Percentiles rank a stretch among this genome's conserved stretches.
Conservation (phyloP, 179 eudicot species). For the Drosera spatulata region DNA sequence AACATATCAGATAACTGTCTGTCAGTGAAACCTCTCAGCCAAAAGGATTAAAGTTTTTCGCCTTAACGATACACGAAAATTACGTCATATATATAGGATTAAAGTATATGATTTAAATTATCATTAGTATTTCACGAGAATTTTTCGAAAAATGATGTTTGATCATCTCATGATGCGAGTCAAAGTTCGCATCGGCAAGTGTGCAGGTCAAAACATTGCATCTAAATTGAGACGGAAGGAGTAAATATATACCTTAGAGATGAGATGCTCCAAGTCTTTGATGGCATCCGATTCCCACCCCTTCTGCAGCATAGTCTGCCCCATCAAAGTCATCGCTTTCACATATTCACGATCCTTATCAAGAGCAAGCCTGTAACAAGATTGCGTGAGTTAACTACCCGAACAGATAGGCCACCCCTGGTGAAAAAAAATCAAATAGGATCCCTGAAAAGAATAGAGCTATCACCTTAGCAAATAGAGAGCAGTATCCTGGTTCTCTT, state of each 20-base stretch:
- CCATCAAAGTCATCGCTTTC: constrained; percentile 59
- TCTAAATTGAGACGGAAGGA: too few relatives aligned
- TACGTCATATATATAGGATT: too few relatives aligned
- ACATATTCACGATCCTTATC: constrained; percentile 76
- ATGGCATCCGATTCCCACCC: constrained; percentile 40
- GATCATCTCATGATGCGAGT: too few relatives aligned
- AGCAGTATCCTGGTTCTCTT: constrained; percentile 47
- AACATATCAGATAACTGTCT: not conserved
- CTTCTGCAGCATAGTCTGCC: constrained; percentile 40
- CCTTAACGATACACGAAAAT: too few relatives aligned
- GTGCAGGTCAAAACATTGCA: too few relatives aligned
- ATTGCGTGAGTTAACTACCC: constrained; percentile 6
- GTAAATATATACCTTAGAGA: constrained; percentile 44
- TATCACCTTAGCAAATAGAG: constrained; percentile 51
- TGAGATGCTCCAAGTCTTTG: constrained; percentile 53
- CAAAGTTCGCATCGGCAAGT: too few relatives aligned
- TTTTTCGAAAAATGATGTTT: too few relatives aligned
- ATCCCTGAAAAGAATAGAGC: constrained; percentile 1
- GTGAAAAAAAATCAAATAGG: not conserved
- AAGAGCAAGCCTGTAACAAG: constrained; percentile 52
- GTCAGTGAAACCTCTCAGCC: not conserved
- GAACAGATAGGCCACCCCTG: not conserved
- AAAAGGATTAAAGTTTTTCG: too few relatives aligned
- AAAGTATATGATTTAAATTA: too few relatives aligned
- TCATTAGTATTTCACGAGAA: too few relatives aligned